Evolutionary conservation across 768 basidiomycete species (phyloP).

Genomic region (Phylloporus sp.): DNA sequence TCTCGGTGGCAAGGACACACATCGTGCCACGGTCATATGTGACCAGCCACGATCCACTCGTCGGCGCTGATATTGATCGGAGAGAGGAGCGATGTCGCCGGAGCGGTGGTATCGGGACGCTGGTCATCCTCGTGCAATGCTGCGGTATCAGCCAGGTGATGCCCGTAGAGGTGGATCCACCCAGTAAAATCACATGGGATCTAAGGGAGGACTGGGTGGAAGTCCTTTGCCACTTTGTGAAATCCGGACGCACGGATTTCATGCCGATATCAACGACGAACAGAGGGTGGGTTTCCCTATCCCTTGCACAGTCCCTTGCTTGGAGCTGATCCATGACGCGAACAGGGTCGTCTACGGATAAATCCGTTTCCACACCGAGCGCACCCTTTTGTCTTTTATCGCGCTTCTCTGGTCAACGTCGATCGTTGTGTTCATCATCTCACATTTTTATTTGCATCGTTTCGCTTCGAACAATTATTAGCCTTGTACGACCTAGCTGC

Average conservation of each 20-base stretch:
- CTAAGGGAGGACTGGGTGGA: constrained; percentile 66
- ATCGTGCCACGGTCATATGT: constrained; percentile 70
- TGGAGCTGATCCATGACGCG: constrained; percentile 3
- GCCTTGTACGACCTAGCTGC: constrained; percentile 22
- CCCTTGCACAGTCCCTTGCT: background rate
- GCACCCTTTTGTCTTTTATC: constrained; percentile 9
- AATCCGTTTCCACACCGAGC: constrained; percentile 7
- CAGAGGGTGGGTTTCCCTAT: constrained; percentile 54
- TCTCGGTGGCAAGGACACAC: constrained; percentile 64
- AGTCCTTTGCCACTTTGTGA: constrained; percentile 68
- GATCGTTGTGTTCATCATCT: constrained; percentile 27
- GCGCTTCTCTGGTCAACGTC: constrained; percentile 17
- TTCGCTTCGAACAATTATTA: constrained; percentile 22
- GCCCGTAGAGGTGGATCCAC: constrained; percentile 83
- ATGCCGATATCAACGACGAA: constrained; percentile 77
- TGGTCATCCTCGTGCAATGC: constrained; percentile 74
- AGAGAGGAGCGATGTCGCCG: constrained; percentile 78
- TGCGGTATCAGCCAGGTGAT: constrained; percentile 75
- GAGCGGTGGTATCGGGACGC: constrained; percentile 71
- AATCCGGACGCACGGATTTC: constrained; percentile 71
- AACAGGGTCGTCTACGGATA: constrained; percentile 44
- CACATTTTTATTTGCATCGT: constrained; percentile 21
- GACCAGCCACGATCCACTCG: constrained; percentile 62
- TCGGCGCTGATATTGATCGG: constrained; percentile 70
- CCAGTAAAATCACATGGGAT: constrained; percentile 75